These are phyloP conservation scores for Serpula lacrymans DNA, from an alignment of 768 basidiomycete genomes.

Conservation along the genomic window DNA sequence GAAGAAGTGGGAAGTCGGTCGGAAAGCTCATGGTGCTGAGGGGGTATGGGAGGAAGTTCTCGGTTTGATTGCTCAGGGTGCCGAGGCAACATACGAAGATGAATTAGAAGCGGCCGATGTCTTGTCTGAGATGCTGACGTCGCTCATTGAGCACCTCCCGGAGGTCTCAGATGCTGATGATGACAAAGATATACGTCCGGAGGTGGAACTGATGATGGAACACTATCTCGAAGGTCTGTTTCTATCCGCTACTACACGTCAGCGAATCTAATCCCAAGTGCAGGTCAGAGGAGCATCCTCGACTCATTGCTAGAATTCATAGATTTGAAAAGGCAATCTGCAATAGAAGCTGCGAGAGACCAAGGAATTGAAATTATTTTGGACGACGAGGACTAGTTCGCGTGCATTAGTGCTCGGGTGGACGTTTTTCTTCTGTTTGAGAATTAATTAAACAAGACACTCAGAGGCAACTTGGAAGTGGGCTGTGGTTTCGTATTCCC, in stretches of 20 bases:
- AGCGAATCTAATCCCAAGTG: not conserved
- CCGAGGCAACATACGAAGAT: constrained; percentile 46
- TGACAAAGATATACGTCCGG: constrained; percentile 39
- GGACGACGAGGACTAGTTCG: constrained; percentile 35
- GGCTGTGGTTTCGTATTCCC: too few relatives aligned
- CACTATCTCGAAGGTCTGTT: constrained; percentile 63
- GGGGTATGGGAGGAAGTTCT: constrained; percentile 59
- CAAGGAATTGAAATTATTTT: constrained; percentile 55
- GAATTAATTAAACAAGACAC: too few relatives aligned
- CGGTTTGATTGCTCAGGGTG: constrained; percentile 23
- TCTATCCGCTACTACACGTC: not conserved
- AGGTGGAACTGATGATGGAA: constrained; percentile 62
- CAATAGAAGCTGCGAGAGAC: constrained; percentile 45
- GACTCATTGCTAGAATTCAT: constrained; percentile 50
- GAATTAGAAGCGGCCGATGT: constrained; percentile 65
- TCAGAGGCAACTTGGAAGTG: too few relatives aligned
- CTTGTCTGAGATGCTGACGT: constrained; percentile 64
- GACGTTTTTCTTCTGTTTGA: too few relatives aligned
- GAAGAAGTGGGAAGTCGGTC: constrained; percentile 61
- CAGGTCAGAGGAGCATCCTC: constrained; percentile 62
- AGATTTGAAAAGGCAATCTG: constrained; percentile 42
- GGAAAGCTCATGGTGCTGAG: constrained; percentile 50
- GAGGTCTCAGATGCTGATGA: constrained; percentile 13
- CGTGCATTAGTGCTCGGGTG: too few relatives aligned
- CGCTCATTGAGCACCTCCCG: constrained; percentile 50